phyloP scores from a whole-genome alignment of 2,329 filamentous ascomycete species.

The Xylaria polymorpha region DNA sequence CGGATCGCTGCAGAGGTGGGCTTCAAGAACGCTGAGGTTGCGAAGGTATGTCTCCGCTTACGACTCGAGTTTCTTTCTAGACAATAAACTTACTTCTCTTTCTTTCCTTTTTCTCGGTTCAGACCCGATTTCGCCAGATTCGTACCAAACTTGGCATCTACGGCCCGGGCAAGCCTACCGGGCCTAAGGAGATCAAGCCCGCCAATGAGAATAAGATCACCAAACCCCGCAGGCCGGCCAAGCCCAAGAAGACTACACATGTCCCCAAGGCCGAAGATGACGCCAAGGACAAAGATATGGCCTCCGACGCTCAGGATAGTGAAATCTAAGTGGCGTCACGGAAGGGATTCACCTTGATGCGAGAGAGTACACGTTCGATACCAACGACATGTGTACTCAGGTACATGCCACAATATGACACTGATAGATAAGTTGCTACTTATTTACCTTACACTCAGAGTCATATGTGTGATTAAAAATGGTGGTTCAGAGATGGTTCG shows the following conservation, averaged over 20 bases:
- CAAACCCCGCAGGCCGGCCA: conserved; percentile 20
- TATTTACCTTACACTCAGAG: conserved; percentile 8
- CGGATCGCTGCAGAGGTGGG: conserved; percentile 37
- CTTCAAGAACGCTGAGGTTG: conserved; percentile 36
- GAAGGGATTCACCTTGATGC: neutral
- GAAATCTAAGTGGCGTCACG: neutral
- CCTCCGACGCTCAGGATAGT: neutral
- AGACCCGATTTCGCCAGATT: conserved; percentile 32
- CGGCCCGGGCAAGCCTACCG: too few species aligned
- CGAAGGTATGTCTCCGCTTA: conserved; percentile 38
- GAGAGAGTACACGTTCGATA: neutral
- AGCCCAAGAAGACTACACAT: conserved; percentile 8
- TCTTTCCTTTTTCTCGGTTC: neutral
- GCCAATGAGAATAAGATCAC: conserved; percentile 26
- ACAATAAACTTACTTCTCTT: neutral
- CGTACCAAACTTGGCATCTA: conserved; percentile 27
- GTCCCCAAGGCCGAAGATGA: neutral
- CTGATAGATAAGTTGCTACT: neutral
- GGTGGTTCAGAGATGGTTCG: conserved; percentile 1
- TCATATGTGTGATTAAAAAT: neutral
- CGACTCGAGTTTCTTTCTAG: neutral
- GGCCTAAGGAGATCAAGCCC: too few species aligned
- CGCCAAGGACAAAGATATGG: neutral
- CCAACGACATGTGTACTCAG: neutral
- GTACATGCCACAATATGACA: neutral